Conservation (phyloP, 176 grass and related monocot species). For the Coix lacrymajobi region DNA sequence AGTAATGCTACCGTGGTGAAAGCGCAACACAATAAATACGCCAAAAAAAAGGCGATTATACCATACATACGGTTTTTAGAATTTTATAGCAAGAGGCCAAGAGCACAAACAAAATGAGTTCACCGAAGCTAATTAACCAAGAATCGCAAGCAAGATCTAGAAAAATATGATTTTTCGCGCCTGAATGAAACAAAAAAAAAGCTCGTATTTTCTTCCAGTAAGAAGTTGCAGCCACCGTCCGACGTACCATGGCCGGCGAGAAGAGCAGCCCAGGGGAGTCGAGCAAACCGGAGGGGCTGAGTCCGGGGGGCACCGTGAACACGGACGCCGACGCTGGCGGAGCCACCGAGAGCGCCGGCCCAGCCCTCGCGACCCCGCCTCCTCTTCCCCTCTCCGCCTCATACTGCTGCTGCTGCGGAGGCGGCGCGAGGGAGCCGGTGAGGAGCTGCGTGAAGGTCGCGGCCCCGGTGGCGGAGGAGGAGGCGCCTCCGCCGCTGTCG, state of each 20-base stretch:
- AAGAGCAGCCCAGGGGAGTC: slow-evolving; percentile 68
- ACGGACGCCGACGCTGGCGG: slow-evolving; percentile 17
- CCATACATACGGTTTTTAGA: neutral
- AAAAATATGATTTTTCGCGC: neutral
- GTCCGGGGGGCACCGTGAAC: slow-evolving; percentile 66
- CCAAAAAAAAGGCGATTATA: neutral
- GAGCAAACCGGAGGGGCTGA: slow-evolving; percentile 69
- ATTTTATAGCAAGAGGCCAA: neutral
- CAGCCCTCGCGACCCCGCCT: slow-evolving; percentile 27
- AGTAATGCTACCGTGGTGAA: neutral
- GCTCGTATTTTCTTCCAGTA: neutral
- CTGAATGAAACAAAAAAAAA: neutral
- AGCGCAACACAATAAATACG: neutral
- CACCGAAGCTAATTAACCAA: neutral
- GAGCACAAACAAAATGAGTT: neutral
- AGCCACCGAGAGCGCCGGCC: slow-evolving; percentile 30
- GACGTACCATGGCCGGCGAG: slow-evolving; percentile 59
- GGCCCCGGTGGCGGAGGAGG: neutral
- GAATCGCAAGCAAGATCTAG: neutral
- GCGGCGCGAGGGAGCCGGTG: slow-evolving; percentile 40
- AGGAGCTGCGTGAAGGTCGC: slow-evolving; percentile 79
- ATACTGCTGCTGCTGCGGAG: slow-evolving; percentile 6
- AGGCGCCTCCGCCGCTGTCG: slow-evolving; percentile 17
- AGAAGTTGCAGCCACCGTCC: neutral
- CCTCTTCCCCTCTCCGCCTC: slow-evolving; percentile 24